These are phyloP conservation scores for Candida coleopterorum DNA, from an alignment of 805 yeast species.

Conservation along the genomic window DNA sequence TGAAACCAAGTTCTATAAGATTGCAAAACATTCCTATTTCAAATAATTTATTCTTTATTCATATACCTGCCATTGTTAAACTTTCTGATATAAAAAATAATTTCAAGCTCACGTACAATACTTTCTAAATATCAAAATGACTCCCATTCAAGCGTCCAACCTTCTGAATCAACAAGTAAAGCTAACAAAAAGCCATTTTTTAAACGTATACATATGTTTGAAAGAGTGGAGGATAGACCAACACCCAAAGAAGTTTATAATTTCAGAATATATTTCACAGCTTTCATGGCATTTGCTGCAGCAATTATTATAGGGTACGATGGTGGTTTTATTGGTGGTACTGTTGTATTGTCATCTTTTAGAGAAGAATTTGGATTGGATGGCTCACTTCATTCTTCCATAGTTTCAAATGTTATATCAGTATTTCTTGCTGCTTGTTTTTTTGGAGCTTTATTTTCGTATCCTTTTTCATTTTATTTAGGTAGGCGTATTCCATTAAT, in stretches of 20 bases:
- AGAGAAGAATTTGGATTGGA: conserved; percentile 27
- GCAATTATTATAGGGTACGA: conserved; percentile 40
- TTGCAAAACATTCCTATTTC: too few relatives aligned
- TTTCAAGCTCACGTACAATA: background rate
- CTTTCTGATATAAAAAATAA: background rate
- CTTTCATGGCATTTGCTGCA: conserved; percentile 33
- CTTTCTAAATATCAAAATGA: conserved; percentile 1
- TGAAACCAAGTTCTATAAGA: too few relatives aligned
- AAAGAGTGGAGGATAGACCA: conserved; percentile 33
- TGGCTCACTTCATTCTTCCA: conserved; percentile 15
- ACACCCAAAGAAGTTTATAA: conserved; percentile 37
- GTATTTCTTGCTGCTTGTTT: conserved; percentile 39
- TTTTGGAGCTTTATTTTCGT: conserved; percentile 34
- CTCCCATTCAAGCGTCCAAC: background rate
- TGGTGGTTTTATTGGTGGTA: conserved; percentile 39
- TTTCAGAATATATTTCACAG: conserved; percentile 28
- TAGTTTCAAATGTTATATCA: conserved; percentile 31
- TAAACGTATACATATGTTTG: conserved; percentile 16
- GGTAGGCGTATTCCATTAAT: conserved; percentile 30
- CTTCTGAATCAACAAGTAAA: background rate
- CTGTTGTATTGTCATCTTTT: conserved; percentile 30
- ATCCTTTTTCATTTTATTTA: conserved; percentile 30
- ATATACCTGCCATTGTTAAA: too few relatives aligned
- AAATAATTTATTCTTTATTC: too few relatives aligned
- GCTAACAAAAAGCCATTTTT: conserved; percentile 4